phyloP scores from a whole-genome alignment of 1,284 basidiomycete species.

The Microbotryomycetes sp. region DNA sequence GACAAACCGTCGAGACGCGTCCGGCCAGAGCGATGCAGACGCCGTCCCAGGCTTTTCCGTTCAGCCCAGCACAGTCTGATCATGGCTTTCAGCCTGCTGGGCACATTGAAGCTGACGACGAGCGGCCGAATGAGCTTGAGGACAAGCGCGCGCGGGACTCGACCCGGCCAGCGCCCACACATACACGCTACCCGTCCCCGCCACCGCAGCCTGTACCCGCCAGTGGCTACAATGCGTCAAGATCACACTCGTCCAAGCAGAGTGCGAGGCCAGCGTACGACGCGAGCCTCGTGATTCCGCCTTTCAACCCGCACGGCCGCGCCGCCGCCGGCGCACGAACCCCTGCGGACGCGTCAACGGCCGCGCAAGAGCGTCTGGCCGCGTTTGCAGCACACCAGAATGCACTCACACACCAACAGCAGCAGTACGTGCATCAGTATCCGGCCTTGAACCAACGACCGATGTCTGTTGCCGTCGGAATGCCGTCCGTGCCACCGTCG shows the following conservation, averaged over 20 bases:
- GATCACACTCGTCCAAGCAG: background rate
- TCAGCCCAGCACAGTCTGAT: background rate
- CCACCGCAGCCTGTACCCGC: conserved; percentile 1
- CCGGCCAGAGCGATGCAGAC: background rate
- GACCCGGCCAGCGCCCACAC: no score
- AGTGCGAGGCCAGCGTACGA: conserved; percentile 12
- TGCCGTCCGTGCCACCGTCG: background rate
- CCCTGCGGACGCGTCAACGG: background rate
- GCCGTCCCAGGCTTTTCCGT: background rate
- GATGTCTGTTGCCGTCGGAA: background rate
- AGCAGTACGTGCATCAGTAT: background rate
- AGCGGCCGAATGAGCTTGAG: no score
- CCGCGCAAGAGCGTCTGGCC: background rate
- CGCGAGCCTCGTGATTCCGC: conserved; percentile 27
- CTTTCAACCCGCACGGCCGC: conserved; percentile 32
- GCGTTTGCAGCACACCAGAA: background rate
- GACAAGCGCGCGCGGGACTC: no score
- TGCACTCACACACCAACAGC: background rate
- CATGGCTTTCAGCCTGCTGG: background rate
- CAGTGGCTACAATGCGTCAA: background rate
- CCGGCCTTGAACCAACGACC: conserved; percentile 1
- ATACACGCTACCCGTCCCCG: conserved; percentile 18
- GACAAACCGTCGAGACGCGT: no score
- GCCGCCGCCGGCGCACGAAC: background rate
- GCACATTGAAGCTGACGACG: background rate